A percentile compares a stretch with the other conserved stretches of the same genome.
phyloP scores from a whole-genome alignment of 192 early-diverging fungal genomes.

The Gryganskiella cystojenkinii region DNA sequence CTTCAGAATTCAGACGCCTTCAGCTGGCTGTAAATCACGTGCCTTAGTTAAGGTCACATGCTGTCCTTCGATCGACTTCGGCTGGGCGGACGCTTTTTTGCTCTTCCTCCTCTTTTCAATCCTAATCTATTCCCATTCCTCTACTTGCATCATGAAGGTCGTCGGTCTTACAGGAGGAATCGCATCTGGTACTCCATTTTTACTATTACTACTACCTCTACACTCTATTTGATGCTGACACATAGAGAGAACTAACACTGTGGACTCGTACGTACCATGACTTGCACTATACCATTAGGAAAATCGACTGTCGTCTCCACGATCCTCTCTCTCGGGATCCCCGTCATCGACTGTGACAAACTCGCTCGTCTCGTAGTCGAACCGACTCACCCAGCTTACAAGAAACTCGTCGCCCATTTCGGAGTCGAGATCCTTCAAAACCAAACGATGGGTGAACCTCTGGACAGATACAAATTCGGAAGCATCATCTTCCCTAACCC shows the following conservation, averaged over 20 bases:
- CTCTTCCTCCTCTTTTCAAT: not conserved
- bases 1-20: no score
- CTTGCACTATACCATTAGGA: slow-evolving; percentile 63
- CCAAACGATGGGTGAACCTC: slow-evolving; percentile 54
- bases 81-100: no score
- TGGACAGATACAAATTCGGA: slow-evolving; percentile 85
- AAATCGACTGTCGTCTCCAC: slow-evolving; percentile 88
- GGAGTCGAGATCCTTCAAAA: slow-evolving; percentile 70
- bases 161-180: slow-evolving; percentile 97
- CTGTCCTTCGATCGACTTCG: slow-evolving; percentile 1
- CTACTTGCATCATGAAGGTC: slow-evolving; percentile 74
- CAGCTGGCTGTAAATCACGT: no score
- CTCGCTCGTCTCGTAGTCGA: slow-evolving; percentile 90
- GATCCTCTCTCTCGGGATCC: slow-evolving; percentile 64
- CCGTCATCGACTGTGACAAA: slow-evolving; percentile 92
- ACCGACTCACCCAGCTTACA: slow-evolving; percentile 78
- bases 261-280: no score
- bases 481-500: slow-evolving; percentile 82
- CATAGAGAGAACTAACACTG: not conserved
- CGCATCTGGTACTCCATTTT: slow-evolving; percentile 67
- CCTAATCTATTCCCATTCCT: not conserved
- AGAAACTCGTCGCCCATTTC: slow-evolving; percentile 79
- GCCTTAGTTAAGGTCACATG: no score
- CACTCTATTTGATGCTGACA: not conserved
- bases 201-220: not conserved